These are phyloP conservation scores for Parathielavia appendiculata DNA, from an alignment of 495 filamentous ascomycete species.

Conservation along the genomic window DNA sequence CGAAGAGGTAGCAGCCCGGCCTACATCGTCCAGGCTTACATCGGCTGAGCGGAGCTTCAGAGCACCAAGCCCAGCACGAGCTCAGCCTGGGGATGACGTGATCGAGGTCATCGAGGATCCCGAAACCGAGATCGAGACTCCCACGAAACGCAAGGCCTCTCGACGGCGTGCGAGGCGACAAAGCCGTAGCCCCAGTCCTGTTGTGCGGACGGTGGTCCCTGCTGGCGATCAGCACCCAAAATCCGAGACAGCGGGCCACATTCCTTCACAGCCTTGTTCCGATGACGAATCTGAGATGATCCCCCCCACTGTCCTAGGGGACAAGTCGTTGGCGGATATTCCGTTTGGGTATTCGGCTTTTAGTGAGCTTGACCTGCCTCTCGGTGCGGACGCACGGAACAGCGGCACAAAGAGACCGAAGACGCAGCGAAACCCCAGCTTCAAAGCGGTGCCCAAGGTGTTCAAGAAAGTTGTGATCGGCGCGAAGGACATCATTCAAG, in stretches of 20 bases:
- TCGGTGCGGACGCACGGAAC: slow-evolving; percentile 39
- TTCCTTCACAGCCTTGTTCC: slow-evolving; percentile 10
- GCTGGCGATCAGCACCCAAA: slow-evolving; percentile 21
- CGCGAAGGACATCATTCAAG: slow-evolving; percentile 51
- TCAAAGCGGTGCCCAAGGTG: slow-evolving; percentile 51
- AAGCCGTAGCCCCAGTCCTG: slow-evolving; percentile 21
- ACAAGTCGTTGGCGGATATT: slow-evolving; percentile 49
- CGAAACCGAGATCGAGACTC: slow-evolving; percentile 29
- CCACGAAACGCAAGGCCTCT: slow-evolving; percentile 24
- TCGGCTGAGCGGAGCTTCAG: slow-evolving; percentile 21
- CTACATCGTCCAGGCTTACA: slow-evolving; percentile 29
- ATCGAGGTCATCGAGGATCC: slow-evolving; percentile 39
- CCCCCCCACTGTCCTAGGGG: slow-evolving; percentile 40
- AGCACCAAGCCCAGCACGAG: slow-evolving; percentile 24
- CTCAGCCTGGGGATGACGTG: slow-evolving; percentile 45
- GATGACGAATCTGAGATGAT: slow-evolving; percentile 29
- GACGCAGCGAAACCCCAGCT: slow-evolving; percentile 40
- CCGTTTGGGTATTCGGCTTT: slow-evolving; percentile 55
- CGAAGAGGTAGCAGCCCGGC: slow-evolving; percentile 29
- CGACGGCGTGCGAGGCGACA: slow-evolving; percentile 12
- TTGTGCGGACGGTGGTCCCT: slow-evolving; percentile 21
- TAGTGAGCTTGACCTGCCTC: slow-evolving; percentile 49
- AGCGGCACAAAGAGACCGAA: slow-evolving; percentile 39
- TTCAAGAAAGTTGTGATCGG: slow-evolving; percentile 52
- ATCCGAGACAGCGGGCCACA: slow-evolving; percentile 5